Percentiles rank a stretch among this genome's conserved stretches.
Evolutionary conservation across 2,329 filamentous ascomycete species (phyloP).

Genomic region (Colletotrichum melonis): DNA sequence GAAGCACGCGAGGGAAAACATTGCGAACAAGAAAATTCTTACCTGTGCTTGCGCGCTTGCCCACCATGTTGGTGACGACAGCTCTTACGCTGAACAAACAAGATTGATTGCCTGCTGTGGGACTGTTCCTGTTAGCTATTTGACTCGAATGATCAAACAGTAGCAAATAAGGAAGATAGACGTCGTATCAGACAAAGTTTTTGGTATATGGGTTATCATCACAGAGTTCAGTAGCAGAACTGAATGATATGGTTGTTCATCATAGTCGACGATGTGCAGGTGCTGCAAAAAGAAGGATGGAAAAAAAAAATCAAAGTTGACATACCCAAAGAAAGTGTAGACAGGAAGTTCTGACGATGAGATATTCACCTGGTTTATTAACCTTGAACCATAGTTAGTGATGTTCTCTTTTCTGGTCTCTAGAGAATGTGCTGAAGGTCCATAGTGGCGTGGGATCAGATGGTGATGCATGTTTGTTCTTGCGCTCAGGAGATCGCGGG

Average conservation of each 20-base stretch:
- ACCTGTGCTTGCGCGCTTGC: neutral
- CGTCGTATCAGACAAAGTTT: conserved; percentile 66
- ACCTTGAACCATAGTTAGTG: neutral
- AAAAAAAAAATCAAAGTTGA: neutral
- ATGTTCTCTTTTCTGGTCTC: neutral
- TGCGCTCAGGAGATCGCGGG: conserved; percentile 70
- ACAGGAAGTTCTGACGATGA: neutral
- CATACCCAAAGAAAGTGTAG: neutral
- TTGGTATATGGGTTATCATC: conserved; percentile 76
- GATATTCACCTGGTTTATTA: neutral
- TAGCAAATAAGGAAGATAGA: conserved; percentile 9
- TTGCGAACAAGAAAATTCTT: neutral
- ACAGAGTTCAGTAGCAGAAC: conserved; percentile 81
- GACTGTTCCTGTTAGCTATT: neutral
- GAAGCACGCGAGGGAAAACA: conserved; percentile 13
- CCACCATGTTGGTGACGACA: neutral
- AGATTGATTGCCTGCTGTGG: neutral
- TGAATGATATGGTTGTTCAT: conserved; percentile 74
- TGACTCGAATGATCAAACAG: neutral
- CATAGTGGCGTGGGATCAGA: conserved; percentile 62
- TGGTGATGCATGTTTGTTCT: conserved; percentile 82
- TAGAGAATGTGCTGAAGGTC: neutral
- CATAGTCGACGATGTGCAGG: conserved; percentile 56
- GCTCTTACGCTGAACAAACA: neutral
- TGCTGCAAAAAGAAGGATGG: neutral